Conservation (phyloP, 2,329 filamentous ascomycete genomes). For the Talaromyces islandicus region DNA sequence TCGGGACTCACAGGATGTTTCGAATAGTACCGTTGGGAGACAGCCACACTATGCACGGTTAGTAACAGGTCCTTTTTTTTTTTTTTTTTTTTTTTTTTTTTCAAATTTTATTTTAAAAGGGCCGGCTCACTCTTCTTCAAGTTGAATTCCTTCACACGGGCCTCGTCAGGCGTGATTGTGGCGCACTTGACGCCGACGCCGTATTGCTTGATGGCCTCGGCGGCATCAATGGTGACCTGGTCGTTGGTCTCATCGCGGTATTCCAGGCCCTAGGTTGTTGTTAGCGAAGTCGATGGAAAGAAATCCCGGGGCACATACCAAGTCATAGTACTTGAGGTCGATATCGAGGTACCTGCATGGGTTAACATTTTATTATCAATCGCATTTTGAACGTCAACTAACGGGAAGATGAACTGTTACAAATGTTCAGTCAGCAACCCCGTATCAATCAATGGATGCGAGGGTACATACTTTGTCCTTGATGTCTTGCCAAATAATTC, state of each 20-base stretch:
- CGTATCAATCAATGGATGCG: not conserved
- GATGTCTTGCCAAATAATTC: slow-evolving; percentile 98
- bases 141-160: slow-evolving; percentile 93
- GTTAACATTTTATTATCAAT: not conserved
- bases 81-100: no score
- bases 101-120: slow-evolving; percentile 11
- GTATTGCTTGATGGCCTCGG: slow-evolving; percentile 98
- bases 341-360: slow-evolving; percentile 73
- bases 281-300: not conserved
- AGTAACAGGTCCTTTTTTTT: no score
- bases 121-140: slow-evolving; percentile 83
- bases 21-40: slow-evolving; percentile 87
- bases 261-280: slow-evolving; percentile 59
- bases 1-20: slow-evolving; percentile 50
- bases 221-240: slow-evolving; percentile 89
- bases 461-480: slow-evolving; percentile 70
- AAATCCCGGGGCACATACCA: slow-evolving; percentile 39
- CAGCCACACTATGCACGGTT: slow-evolving; percentile 72
- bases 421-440: slow-evolving; percentile 3
- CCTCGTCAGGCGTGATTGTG: slow-evolving; percentile 97
- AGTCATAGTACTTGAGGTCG: slow-evolving; percentile 96
- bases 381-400: slow-evolving; percentile 19
- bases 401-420: slow-evolving; percentile 72
- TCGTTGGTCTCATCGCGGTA: slow-evolving; percentile 96
- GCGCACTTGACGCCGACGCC: slow-evolving; percentile 98